These are phyloP conservation scores for Heracleum sosnowskyi DNA, from an alignment of 129 eudicot genomes.

Conservation along the genomic window DNA sequence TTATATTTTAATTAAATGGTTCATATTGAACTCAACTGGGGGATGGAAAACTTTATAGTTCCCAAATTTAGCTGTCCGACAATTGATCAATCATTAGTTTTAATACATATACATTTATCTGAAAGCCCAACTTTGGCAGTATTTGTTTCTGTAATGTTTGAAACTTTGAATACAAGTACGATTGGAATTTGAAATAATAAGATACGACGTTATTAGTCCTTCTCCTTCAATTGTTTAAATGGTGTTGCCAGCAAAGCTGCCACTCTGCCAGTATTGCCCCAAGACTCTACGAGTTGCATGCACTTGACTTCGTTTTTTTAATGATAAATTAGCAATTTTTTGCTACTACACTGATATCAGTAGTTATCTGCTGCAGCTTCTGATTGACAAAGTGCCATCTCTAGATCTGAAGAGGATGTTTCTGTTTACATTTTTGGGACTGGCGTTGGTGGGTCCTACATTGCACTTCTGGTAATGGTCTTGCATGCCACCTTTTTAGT, in stretches of 20 bases:
- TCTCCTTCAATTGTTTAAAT: background rate
- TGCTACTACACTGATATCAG: background rate
- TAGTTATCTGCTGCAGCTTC: slow-evolving; percentile 40
- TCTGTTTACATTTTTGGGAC: slow-evolving; percentile 66
- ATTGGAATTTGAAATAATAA: background rate
- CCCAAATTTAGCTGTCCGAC: background rate
- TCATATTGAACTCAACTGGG: background rate
- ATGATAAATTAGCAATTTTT: background rate
- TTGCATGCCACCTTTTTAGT: background rate
- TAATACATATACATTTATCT: background rate
- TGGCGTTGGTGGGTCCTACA: slow-evolving; percentile 86
- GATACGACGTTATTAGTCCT: background rate
- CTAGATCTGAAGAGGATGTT: slow-evolving; percentile 64
- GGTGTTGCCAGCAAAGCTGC: background rate
- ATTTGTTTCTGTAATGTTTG: background rate
- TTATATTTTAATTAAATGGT: background rate
- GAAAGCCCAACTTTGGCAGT: background rate
- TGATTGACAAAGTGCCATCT: slow-evolving; percentile 65
- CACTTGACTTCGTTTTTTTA: background rate
- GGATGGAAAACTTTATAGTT: background rate
- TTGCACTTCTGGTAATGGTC: slow-evolving; percentile 83
- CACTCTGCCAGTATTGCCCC: background rate
- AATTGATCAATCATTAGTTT: background rate
- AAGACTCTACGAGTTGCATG: background rate
- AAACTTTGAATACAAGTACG: background rate